These are phyloP conservation scores for Russula sp. DNA, from an alignment of 768 basidiomycete genomes.

Conservation along the genomic window DNA sequence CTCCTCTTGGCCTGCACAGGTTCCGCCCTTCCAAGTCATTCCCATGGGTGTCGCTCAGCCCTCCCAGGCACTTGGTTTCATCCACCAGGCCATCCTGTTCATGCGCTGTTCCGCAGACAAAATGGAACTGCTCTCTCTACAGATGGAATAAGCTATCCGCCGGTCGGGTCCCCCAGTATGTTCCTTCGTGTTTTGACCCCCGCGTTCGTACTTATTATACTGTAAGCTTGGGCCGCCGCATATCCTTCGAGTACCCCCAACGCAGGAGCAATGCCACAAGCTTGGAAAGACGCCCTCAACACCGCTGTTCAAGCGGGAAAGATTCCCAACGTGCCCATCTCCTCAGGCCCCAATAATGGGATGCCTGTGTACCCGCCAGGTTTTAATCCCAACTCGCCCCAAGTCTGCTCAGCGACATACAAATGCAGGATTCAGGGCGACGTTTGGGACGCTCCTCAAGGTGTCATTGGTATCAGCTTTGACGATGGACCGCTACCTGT, in stretches of 20 bases:
- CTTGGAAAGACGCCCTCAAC: slow-evolving; percentile 68
- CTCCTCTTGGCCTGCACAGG: slow-evolving; percentile 18
- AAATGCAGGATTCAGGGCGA: slow-evolving; percentile 49
- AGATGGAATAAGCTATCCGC: slow-evolving; percentile 47
- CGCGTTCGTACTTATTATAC: background rate
- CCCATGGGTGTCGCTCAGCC: slow-evolving; percentile 23
- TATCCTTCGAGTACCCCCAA: slow-evolving; percentile 56
- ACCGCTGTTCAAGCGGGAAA: slow-evolving; percentile 60
- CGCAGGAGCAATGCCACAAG: slow-evolving; percentile 46
- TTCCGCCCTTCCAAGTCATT: slow-evolving; percentile 22
- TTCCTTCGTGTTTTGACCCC: background rate
- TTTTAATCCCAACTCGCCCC: slow-evolving; percentile 38
- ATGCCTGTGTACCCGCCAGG: slow-evolving; percentile 37
- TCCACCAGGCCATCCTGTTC: slow-evolving; percentile 48
- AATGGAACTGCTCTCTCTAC: slow-evolving; percentile 25
- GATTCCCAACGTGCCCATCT: slow-evolving; percentile 62
- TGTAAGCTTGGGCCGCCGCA: slow-evolving; percentile 56
- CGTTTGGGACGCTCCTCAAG: slow-evolving; percentile 71
- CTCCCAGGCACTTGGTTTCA: slow-evolving; percentile 54
- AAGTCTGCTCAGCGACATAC: slow-evolving; percentile 74
- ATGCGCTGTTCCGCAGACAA: slow-evolving; percentile 55
- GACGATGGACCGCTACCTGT: slow-evolving; percentile 74
- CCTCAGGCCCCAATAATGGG: slow-evolving; percentile 34
- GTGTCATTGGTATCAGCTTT: slow-evolving; percentile 59
- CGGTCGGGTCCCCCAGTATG: slow-evolving; percentile 57